phyloP scores from a whole-genome alignment of 225 moss, liverwort and hornwort species.

The Polytrichum formosum region DNA sequence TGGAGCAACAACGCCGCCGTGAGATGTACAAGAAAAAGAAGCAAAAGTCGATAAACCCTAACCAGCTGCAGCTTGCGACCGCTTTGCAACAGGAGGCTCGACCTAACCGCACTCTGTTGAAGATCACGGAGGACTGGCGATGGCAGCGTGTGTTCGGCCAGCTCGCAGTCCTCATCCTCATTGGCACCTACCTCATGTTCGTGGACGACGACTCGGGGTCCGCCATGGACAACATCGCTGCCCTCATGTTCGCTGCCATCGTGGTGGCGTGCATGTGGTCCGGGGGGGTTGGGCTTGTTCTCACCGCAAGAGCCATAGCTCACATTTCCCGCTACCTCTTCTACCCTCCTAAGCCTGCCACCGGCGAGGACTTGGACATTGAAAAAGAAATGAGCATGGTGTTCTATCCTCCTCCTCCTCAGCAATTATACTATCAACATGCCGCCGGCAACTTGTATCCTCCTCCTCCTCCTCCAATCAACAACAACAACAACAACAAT shows the following conservation, averaged over 20 bases:
- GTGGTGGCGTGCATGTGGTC: slow-evolving; percentile 45
- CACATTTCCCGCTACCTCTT: not conserved
- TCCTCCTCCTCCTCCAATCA: too few species aligned
- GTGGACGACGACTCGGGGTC: slow-evolving; percentile 15
- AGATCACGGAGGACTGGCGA: slow-evolving; percentile 24
- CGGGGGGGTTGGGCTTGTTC: slow-evolving; percentile 15
- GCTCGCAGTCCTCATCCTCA: slow-evolving; percentile 17
- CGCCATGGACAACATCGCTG: slow-evolving; percentile 24
- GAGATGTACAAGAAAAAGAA: not conserved
- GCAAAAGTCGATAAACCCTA: not conserved
- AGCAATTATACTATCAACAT: too few species aligned
- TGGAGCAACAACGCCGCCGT: not conserved
- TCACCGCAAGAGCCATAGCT: slow-evolving; percentile 6
- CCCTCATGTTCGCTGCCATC: slow-evolving; percentile 18
- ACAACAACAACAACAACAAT: too few species aligned
- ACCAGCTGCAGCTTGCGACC: not conserved
- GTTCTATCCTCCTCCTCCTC: too few species aligned
- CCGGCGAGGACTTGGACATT: too few species aligned
- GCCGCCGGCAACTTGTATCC: too few species aligned
- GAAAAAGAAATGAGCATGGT: too few species aligned
- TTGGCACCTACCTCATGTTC: slow-evolving; percentile 21
- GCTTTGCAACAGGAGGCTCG: not conserved
- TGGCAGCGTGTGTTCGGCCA: slow-evolving; percentile 31
- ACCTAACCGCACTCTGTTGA: not conserved
- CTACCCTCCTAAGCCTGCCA: too few species aligned